These are phyloP conservation scores for Peniophora sp. DNA, from an alignment of 1,284 basidiomycete species.

Conservation along the genomic window DNA sequence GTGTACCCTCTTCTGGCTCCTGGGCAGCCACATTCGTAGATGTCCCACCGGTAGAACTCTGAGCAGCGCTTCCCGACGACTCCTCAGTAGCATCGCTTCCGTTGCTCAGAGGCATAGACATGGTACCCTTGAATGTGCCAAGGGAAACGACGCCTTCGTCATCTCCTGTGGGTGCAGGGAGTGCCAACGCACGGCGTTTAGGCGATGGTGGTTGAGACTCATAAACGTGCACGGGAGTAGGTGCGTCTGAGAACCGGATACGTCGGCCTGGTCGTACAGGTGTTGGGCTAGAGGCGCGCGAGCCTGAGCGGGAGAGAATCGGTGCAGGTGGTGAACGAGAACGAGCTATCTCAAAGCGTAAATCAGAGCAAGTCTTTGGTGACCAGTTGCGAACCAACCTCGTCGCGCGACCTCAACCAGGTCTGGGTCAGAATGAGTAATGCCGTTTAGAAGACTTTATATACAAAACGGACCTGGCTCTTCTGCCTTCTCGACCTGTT, in stretches of 20 bases:
- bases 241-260: conserved; percentile 46
- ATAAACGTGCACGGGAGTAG: conserved; percentile 61
- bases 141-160: conserved; percentile 44
- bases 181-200: conserved; percentile 33
- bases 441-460: too few species aligned
- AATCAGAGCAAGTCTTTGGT: neutral
- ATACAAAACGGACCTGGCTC: too few species aligned
- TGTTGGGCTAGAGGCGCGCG: conserved; percentile 29
- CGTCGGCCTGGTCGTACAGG: conserved; percentile 25
- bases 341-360: conserved; percentile 11
- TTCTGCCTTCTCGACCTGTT: too few species aligned
- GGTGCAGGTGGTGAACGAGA: conserved; percentile 15
- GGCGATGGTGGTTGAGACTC: conserved; percentile 74
- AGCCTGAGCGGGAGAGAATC: conserved; percentile 20
- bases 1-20: conserved; percentile 61
- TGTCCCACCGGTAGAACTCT: neutral
- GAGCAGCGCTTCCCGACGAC: neutral
- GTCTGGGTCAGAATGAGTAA: too few species aligned
- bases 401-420: neutral
- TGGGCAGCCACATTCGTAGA: conserved; percentile 1
- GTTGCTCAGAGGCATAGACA: neutral
- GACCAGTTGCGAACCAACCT: neutral
- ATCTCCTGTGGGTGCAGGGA: conserved; percentile 39
- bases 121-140: conserved; percentile 33
- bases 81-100: neutral